Conservation (phyloP, 305 asterid genomes). For the Stenogyne calaminthoides region DNA sequence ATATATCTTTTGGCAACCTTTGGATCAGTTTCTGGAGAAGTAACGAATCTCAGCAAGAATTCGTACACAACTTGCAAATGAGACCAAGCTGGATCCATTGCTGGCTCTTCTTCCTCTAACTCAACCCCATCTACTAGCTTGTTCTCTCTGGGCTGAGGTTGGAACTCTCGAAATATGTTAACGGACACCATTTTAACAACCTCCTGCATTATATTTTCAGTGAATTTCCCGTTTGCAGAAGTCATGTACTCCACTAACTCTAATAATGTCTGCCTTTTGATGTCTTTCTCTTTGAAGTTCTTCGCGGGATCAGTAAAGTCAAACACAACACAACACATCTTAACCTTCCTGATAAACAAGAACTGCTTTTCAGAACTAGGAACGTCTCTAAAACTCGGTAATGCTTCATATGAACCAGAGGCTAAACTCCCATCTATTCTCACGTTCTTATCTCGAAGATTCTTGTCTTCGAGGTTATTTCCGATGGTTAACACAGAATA, state of each 20-base stretch:
- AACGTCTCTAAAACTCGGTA: slow-evolving; percentile 75
- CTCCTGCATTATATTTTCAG: slow-evolving; percentile 68
- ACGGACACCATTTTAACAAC: slow-evolving; percentile 65
- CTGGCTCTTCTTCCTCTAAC: slow-evolving; percentile 85
- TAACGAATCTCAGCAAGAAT: slow-evolving; percentile 65
- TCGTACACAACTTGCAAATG: slow-evolving; percentile 86
- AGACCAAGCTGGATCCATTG: slow-evolving; percentile 85
- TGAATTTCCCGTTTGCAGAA: slow-evolving; percentile 56
- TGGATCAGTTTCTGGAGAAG: slow-evolving; percentile 79
- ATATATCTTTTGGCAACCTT: slow-evolving; percentile 65
- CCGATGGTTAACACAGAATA: slow-evolving; percentile 50
- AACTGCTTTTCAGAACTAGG: slow-evolving; percentile 71
- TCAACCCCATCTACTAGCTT: slow-evolving; percentile 57
- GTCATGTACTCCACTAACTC: slow-evolving; percentile 78
- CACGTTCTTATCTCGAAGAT: slow-evolving; percentile 41
- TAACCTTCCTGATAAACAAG: slow-evolving; percentile 64
- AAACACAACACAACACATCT: slow-evolving; percentile 68
- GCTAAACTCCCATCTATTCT: slow-evolving; percentile 43
- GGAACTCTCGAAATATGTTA: slow-evolving; percentile 70
- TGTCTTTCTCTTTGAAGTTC: slow-evolving; percentile 73
- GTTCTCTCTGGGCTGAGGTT: slow-evolving; percentile 79
- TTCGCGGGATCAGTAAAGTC: slow-evolving; percentile 74
- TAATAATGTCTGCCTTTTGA: slow-evolving; percentile 70
- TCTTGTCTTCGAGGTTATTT: slow-evolving; percentile 40
- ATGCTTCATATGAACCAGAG: slow-evolving; percentile 57